Conservation (phyloP, 2,329 filamentous ascomycete genomes). For the Cercospora sp. region DNA sequence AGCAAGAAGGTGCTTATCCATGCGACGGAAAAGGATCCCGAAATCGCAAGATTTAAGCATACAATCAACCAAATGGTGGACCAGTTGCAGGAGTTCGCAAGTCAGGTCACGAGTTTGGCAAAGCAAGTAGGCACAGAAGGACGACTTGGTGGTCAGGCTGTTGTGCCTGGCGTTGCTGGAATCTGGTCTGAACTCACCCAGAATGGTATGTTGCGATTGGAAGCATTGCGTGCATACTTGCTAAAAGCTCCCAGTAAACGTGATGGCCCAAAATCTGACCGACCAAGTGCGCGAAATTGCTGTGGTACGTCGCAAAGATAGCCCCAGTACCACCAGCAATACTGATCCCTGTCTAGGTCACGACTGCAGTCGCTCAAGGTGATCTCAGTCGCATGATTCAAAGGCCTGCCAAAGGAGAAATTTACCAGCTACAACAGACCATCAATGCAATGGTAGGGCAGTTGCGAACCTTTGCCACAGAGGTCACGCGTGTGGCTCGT, state of each 20-base stretch:
- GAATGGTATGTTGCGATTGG: conserved; percentile 46
- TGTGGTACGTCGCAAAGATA: conserved; percentile 47
- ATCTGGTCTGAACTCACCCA: conserved; percentile 94
- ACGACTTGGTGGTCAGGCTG: conserved; percentile 87
- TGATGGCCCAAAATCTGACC: conserved; percentile 97
- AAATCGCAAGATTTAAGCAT: conserved; percentile 96
- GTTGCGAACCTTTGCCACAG: conserved; percentile 64
- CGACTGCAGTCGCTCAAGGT: conserved; percentile 89
- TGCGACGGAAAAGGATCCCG: conserved; percentile 93
- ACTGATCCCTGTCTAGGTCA: conserved; percentile 56
- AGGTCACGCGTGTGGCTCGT: conserved; percentile 64
- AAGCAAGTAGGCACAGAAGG: conserved; percentile 96
- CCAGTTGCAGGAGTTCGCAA: conserved; percentile 92
- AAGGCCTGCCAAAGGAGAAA: conserved; percentile 90
- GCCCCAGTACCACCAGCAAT: not conserved
- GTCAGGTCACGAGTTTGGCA: conserved; percentile 90
- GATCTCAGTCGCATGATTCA: conserved; percentile 96
- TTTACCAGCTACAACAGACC: conserved; percentile 90
- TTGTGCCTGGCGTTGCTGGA: conserved; percentile 89
- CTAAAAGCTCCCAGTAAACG: conserved; percentile 66
- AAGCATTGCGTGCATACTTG: not conserved
- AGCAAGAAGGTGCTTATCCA: conserved; percentile 97
- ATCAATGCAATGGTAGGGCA: conserved; percentile 69
- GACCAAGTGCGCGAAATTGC: conserved; percentile 98
- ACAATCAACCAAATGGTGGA: conserved; percentile 99